These are phyloP conservation scores for Lactifluus piperatus DNA, from an alignment of 768 basidiomycete genomes.

Conservation along the genomic window DNA sequence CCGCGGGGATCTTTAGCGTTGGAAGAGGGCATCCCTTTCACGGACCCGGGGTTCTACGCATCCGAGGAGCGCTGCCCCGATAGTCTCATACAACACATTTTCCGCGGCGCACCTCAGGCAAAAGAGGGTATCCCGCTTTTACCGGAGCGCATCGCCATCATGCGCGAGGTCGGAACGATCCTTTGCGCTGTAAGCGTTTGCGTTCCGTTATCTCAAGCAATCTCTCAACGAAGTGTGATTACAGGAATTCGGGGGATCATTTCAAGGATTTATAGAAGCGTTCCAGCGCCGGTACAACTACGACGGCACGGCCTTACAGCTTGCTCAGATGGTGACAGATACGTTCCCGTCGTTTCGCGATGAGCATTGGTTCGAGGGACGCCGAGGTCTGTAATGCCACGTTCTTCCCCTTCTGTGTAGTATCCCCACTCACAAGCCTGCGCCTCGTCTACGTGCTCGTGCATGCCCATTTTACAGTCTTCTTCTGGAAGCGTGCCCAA, in stretches of 20 bases:
- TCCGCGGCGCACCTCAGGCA: conserved; percentile 49
- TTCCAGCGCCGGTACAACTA: conserved; percentile 13
- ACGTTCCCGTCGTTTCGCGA: conserved; percentile 22
- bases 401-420: not conserved
- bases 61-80: conserved; percentile 65
- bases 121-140: conserved; percentile 64
- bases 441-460: not conserved
- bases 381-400: conserved; percentile 38
- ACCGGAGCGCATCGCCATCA: conserved; percentile 58
- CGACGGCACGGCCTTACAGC: conserved; percentile 17
- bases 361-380: conserved; percentile 22
- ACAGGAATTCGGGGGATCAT: conserved; percentile 18
- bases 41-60: conserved; percentile 70
- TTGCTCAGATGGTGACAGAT: conserved; percentile 20
- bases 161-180: conserved; percentile 70
- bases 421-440: not conserved
- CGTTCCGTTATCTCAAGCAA: not conserved
- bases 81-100: conserved; percentile 55
- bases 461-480: conserved; percentile 37
- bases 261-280: conserved; percentile 17
- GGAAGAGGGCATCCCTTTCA: conserved; percentile 69
- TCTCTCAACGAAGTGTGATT: not conserved
- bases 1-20: conserved; percentile 42
- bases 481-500: conserved; percentile 85
- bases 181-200: conserved; percentile 52